These are phyloP conservation scores for Skeletonema menzelii DNA, from an alignment of 108 stramenopile genomes.

Conservation along the genomic window DNA sequence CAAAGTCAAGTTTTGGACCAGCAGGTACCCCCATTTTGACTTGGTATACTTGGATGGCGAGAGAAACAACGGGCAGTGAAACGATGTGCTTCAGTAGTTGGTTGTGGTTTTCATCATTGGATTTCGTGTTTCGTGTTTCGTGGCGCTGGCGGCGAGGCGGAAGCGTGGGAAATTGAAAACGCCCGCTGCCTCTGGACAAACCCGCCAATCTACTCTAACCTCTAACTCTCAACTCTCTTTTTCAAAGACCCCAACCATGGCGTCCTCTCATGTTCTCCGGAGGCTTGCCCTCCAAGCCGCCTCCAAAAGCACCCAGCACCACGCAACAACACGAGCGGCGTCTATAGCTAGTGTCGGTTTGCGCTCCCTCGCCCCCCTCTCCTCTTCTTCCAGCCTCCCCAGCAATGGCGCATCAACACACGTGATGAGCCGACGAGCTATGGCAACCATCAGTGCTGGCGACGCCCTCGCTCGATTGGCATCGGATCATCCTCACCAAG, in stretches of 20 bases:
- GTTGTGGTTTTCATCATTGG: too few species aligned
- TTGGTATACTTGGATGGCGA: too few species aligned
- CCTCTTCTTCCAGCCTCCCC: slow-evolving; percentile 6
- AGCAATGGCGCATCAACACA: slow-evolving; percentile 3
- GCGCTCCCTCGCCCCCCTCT: slow-evolving; percentile 14
- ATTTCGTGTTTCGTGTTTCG: too few species aligned
- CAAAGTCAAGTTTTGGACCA: slow-evolving; percentile 50
- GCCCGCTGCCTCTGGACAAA: neutral
- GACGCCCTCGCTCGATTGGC: slow-evolving; percentile 56
- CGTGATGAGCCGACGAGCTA: slow-evolving; percentile 17
- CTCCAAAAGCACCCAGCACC: slow-evolving; percentile 21
- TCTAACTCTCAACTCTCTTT: neutral
- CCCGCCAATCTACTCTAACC: neutral
- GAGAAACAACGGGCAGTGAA: too few species aligned
- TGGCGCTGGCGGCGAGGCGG: too few species aligned
- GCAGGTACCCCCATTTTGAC: slow-evolving; percentile 7
- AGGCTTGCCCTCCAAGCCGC: slow-evolving; percentile 37
- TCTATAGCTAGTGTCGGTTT: slow-evolving; percentile 16
- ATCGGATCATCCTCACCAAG: slow-evolving; percentile 70
- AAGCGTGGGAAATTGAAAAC: neutral
- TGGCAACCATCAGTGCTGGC: slow-evolving; percentile 49
- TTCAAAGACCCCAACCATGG: slow-evolving; percentile 19
- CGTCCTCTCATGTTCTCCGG: slow-evolving; percentile 31
- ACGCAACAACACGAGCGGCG: slow-evolving; percentile 8
- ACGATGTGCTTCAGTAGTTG: too few species aligned